phyloP scores from a whole-genome alignment of 257 asterid genomes.

The Hygrophila difformis region DNA sequence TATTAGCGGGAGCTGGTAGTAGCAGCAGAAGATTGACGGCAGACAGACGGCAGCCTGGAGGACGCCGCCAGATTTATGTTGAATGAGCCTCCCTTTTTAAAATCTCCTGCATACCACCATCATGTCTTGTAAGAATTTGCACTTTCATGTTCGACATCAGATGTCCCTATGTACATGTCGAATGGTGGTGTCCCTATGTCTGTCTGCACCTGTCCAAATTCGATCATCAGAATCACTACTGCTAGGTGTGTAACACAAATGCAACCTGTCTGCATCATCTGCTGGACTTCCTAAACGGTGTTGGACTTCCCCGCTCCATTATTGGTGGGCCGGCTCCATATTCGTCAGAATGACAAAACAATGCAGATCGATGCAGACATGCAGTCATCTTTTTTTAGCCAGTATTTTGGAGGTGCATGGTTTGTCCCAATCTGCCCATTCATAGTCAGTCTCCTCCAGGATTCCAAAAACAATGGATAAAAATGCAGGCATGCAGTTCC shows the following conservation, averaged over 20 bases:
- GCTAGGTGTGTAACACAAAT: constrained; percentile 6
- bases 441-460: no score
- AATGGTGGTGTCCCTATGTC: constrained; percentile 17
- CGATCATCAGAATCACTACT: constrained; percentile 33
- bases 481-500: constrained; percentile 94
- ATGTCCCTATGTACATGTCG: constrained; percentile 13
- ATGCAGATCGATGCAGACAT: no score
- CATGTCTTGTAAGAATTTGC: background rate
- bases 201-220: constrained; percentile 21
- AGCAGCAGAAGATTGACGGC: no score
- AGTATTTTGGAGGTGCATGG: no score
- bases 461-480: no score
- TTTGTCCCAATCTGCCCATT: constrained; percentile 99
- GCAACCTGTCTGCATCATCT: constrained; percentile 40
- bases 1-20: no score
- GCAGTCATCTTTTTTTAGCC: constrained; percentile 66
- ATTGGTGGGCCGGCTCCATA: constrained; percentile 25
- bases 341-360: constrained; percentile 66
- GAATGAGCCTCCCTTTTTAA: no score
- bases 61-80: no score
- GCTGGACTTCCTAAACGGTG: constrained; percentile 24
- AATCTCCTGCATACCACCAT: no score
- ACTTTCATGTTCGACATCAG: constrained; percentile 23
- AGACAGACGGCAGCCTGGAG: no score
- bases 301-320: constrained; percentile 38